phyloP scores from a whole-genome alignment of 192 early-diverging fungal species.

The Kappamyces sp. region DNA sequence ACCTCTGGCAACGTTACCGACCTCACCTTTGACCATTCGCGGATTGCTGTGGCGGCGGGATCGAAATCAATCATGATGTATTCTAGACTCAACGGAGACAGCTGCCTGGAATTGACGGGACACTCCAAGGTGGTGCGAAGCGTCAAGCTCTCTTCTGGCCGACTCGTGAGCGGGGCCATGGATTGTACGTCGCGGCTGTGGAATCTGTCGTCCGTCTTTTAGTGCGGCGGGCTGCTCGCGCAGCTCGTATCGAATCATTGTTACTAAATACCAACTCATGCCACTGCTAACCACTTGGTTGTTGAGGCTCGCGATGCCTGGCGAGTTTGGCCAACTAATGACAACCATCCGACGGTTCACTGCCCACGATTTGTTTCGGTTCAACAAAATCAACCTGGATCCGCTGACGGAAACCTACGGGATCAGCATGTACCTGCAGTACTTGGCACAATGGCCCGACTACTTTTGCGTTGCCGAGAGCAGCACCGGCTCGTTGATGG shows the following conservation, averaged over 20 bases:
- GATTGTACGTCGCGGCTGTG: slow-evolving; percentile 30
- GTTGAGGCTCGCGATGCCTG: too few species aligned
- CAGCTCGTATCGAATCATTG: too few species aligned
- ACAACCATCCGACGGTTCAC: slow-evolving; percentile 60
- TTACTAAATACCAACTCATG: too few species aligned
- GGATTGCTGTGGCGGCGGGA: slow-evolving; percentile 27
- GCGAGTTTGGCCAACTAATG: slow-evolving; percentile 21
- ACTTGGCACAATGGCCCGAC: slow-evolving; percentile 91
- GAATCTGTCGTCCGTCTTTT: slow-evolving; percentile 14
- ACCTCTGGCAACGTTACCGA: slow-evolving; percentile 23
- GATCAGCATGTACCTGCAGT: slow-evolving; percentile 87
- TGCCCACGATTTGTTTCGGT: slow-evolving; percentile 87
- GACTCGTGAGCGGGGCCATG: slow-evolving; percentile 34
- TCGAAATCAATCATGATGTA: slow-evolving; percentile 27
- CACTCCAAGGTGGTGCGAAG: slow-evolving; percentile 30
- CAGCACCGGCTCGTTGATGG: slow-evolving; percentile 67
- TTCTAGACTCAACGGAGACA: slow-evolving; percentile 22
- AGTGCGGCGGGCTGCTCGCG: too few species aligned
- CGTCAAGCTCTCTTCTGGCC: slow-evolving; percentile 21
- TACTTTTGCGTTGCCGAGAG: slow-evolving; percentile 82
- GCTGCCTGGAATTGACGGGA: slow-evolving; percentile 23
- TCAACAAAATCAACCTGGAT: slow-evolving; percentile 95
- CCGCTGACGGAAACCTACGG: slow-evolving; percentile 94
- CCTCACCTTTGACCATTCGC: slow-evolving; percentile 22
- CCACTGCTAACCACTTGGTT: too few species aligned